A percentile compares a stretch with the other conserved stretches of the same genome.
Conservation (phyloP, 2,329 filamentous ascomycete genomes). For the Fusarium sp. region DNA sequence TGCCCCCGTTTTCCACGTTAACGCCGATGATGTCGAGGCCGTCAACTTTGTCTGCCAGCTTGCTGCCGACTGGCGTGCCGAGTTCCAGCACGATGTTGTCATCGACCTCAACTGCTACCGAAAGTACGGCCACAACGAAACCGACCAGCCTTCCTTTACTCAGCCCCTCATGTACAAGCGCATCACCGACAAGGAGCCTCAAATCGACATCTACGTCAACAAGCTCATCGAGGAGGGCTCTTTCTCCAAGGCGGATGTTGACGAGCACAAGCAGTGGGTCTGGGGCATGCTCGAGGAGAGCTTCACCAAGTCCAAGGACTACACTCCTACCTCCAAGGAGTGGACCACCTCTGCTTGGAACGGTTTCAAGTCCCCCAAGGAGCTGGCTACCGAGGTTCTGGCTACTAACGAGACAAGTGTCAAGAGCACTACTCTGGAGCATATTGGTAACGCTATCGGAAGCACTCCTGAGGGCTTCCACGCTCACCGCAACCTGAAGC, state of each 20-base stretch:
- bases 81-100: conserved; percentile 98
- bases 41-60: conserved; percentile 98
- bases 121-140: conserved; percentile 99
- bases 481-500: conserved; percentile 95
- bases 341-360: conserved; percentile 99
- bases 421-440: conserved; percentile 75
- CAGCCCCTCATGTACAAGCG: conserved; percentile 99
- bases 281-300: conserved; percentile 99
- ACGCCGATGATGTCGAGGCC: conserved; percentile 97
- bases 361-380: conserved; percentile 98
- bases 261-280: conserved; percentile 99
- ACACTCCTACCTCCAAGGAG: conserved; percentile 94
- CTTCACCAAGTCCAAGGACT: conserved; percentile 97
- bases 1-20: conserved; percentile 98
- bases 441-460: conserved; percentile 85
- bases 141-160: conserved; percentile 99
- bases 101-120: conserved; percentile 99
- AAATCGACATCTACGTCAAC: conserved; percentile 91
- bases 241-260: conserved; percentile 96
- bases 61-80: conserved; percentile 95
- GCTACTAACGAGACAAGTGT: conserved; percentile 91
- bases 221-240: conserved; percentile 92
- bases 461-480: conserved; percentile 85
- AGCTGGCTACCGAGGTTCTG: conserved; percentile 92
- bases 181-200: conserved; percentile 84